phyloP scores from a whole-genome alignment of 345 rosid genomes.

The Linum usitatissimum region DNA sequence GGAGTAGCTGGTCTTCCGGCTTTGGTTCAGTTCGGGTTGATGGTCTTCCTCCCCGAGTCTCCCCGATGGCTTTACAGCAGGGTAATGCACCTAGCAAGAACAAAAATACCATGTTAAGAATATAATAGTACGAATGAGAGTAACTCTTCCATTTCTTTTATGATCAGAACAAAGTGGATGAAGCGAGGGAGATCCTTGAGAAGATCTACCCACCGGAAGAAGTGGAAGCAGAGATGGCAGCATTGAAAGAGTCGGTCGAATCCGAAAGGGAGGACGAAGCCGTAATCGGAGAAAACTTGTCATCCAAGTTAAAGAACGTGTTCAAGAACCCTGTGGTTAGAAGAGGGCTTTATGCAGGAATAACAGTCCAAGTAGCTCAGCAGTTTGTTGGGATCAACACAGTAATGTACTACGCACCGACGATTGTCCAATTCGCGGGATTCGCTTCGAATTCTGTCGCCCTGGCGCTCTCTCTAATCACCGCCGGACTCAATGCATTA shows the following conservation, averaged over 20 bases:
- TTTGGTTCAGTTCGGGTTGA: conserved; percentile 45
- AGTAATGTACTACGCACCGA: conserved; percentile 78
- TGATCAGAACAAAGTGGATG: conserved; percentile 34
- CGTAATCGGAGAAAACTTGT: conserved; percentile 29
- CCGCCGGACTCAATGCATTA: conserved; percentile 68
- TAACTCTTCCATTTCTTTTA: too few relatives aligned
- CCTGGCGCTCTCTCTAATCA: conserved; percentile 67
- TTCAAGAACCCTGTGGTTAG: conserved; percentile 34
- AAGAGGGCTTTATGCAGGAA: conserved; percentile 70
- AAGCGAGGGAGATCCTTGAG: conserved; percentile 51
- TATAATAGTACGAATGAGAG: too few relatives aligned
- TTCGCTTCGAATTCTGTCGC: conserved; percentile 74
- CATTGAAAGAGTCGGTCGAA: conserved; percentile 41
- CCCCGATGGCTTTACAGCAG: conserved; percentile 73
- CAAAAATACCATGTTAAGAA: too few relatives aligned
- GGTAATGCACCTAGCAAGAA: conserved; percentile 15
- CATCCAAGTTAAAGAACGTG: conserved; percentile 58
- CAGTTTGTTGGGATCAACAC: conserved; percentile 90
- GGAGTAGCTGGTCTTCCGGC: conserved; percentile 70
- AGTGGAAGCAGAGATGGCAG: conserved; percentile 46
- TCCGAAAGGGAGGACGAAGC: conserved; percentile 46
- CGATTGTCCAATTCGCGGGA: conserved; percentile 84
- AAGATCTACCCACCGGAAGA: conserved; percentile 56
- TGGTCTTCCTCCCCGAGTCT: conserved; percentile 73
- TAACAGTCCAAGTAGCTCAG: conserved; percentile 80